Base-by-base conservation (phyloP, 257 asterid genomes). In the Penstemon newberryi region DNA sequence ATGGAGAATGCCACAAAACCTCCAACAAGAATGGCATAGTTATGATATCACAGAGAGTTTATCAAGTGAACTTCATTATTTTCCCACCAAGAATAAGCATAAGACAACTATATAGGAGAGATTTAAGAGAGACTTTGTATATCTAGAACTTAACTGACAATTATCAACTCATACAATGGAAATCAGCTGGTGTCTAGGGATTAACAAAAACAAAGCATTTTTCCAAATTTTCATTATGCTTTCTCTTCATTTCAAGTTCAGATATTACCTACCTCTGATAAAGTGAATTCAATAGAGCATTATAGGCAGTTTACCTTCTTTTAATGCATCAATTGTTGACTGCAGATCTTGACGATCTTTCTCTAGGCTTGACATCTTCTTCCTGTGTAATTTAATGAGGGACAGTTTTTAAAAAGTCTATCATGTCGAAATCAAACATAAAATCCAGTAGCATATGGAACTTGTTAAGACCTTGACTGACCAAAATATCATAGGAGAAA, bases 281-380 rank as follows among this genome's bases (percentile, higher is more conserved):
- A 72, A 53, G 61, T 47, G 69, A 72, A 50, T 37, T 39, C 5
- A 19, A 51, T 5, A 38, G 33, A 52, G 60, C 36, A 57, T 52
- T 66, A 2, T 18, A 60, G 36, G 45, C 38, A 55, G 4, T 42
- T 15, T 73, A 91, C 99, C 99, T 89, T 94, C 97, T 85, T 84
- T 90, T 75, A 94, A 82, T 74, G 97, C 97, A 78, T 83, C 81
- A 65, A 94, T 80, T 25, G 97, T 94, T 63, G 96, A 87, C 60
- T 75, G 90, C 78, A 91, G 84, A 86, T 91, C 96, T 84, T 83
- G 95, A 62, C 93, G 91, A 59, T 94, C 99, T 78, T 78, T 94
- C 80, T 94, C 97, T 63, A 94, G 84, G 79, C 86, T 86, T n/a
- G 88, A 81, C 72, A 91, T 77, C 82, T 77, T 89, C 79, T 86